Conservation (phyloP, 1,284 basidiomycete genomes). For the Farysia itapuensis region DNA sequence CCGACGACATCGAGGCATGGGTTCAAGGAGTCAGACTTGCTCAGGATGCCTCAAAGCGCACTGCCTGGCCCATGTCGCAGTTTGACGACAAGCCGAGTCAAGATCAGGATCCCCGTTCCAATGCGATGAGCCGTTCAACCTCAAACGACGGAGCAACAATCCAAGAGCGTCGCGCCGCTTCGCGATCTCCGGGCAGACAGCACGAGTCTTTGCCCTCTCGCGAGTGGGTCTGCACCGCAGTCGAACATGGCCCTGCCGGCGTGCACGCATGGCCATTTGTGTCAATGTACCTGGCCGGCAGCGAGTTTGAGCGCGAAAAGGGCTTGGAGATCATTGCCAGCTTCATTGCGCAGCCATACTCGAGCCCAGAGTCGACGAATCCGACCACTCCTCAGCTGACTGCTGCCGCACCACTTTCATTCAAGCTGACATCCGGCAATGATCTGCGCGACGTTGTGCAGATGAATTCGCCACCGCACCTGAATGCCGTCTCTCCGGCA, state of each 20-base stretch:
- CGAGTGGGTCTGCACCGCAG: constrained; percentile 40
- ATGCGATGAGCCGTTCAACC: not conserved
- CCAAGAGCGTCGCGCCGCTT: constrained; percentile 26
- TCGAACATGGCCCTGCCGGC: constrained; percentile 51
- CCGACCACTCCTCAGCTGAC: constrained; percentile 6
- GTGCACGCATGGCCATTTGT: constrained; percentile 59
- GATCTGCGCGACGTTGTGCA: constrained; percentile 1
- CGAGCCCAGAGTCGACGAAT: constrained; percentile 13
- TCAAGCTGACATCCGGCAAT: constrained; percentile 5
- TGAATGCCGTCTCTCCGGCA: constrained; percentile 31
- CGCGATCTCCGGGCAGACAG: constrained; percentile 12
- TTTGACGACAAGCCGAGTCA: constrained; percentile 19
- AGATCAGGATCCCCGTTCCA: constrained; percentile 7
- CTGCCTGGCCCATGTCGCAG: not conserved
- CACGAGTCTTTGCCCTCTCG: not conserved
- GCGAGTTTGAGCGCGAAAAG: constrained; percentile 47
- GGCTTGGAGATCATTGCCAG: constrained; percentile 51
- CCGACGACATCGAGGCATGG: constrained; percentile 54
- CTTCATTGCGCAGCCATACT: constrained; percentile 30
- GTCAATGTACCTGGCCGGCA: constrained; percentile 53
- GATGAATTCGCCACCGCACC: constrained; percentile 26
- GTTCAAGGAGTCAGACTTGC: constrained; percentile 18
- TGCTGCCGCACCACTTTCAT: constrained; percentile 3
- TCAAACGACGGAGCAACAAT: constrained; percentile 2
- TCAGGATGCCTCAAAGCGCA: not conserved